Percentiles rank a stretch among this genome's conserved stretches.
Evolutionary conservation across 2,329 filamentous ascomycete species (phyloP).

Genomic region (Exophiala bonariae): DNA sequence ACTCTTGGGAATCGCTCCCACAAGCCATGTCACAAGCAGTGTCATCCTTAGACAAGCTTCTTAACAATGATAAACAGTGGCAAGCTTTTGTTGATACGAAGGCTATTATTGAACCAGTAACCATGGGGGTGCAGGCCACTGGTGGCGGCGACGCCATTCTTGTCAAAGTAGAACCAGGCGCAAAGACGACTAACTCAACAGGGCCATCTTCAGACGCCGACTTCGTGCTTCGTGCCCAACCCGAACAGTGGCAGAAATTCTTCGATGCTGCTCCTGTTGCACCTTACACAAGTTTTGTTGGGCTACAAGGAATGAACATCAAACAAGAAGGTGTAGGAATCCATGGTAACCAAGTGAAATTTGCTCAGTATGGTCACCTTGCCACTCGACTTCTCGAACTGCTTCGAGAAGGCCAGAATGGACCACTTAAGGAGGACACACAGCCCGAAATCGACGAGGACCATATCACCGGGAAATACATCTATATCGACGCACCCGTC

Average conservation of each 20-base stretch:
- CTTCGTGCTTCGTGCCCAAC: conserved; percentile 21
- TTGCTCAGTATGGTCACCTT: conserved; percentile 49
- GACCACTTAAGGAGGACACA: conserved; percentile 42
- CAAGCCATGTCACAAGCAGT: conserved; percentile 24
- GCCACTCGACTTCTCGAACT: conserved; percentile 49
- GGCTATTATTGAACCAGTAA: conserved; percentile 25
- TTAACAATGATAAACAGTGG: conserved; percentile 24
- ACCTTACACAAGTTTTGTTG: conserved; percentile 26
- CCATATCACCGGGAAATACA: conserved; percentile 48
- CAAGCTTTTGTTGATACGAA: conserved; percentile 27
- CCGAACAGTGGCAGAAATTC: conserved; percentile 27
- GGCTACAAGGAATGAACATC: conserved; percentile 42
- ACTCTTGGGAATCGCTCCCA: conserved; percentile 22
- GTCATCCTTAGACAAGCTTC: conserved; percentile 15
- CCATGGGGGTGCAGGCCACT: conserved; percentile 20
- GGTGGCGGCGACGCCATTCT: conserved; percentile 24
- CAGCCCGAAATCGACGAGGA: conserved; percentile 42
- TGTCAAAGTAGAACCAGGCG: conserved; percentile 14
- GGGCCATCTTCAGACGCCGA: conserved; percentile 18
- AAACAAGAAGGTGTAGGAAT: conserved; percentile 51
- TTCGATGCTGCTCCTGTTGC: conserved; percentile 23
- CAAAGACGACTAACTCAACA: conserved; percentile 19
- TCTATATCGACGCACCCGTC: conserved; percentile 46
- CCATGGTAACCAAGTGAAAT: conserved; percentile 46
- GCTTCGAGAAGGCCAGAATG: conserved; percentile 48